Conservation (phyloP, 352 stramenopile species). For the Phytopythium delawarense region DNA sequence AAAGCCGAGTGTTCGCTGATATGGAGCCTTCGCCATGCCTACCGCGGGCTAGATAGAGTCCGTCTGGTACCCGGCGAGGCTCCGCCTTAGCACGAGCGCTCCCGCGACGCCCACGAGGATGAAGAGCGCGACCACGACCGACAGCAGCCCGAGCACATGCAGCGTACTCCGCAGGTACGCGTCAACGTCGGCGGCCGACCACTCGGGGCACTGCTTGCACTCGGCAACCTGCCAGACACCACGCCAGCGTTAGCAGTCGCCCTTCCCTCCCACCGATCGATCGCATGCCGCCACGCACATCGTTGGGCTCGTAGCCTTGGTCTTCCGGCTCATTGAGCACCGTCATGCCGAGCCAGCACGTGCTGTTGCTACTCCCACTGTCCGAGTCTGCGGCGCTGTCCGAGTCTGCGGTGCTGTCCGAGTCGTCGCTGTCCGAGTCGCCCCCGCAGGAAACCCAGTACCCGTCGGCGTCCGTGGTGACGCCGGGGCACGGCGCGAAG, state of each 20-base stretch:
- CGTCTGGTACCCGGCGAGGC: constrained; percentile 77
- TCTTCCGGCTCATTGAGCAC: constrained; percentile 44
- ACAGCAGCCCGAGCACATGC: constrained; percentile 61
- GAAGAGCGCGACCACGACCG: constrained; percentile 68
- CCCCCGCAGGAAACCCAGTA: constrained; percentile 43
- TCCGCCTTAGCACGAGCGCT: constrained; percentile 67
- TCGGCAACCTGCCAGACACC: constrained; percentile 38
- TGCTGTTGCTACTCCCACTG: constrained; percentile 6
- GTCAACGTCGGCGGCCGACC: constrained; percentile 59
- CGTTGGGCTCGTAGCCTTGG: constrained; percentile 54
- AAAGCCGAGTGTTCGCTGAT: too few species aligned
- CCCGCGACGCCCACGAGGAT: constrained; percentile 66
- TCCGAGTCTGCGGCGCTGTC: not conserved
- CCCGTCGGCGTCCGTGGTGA: constrained; percentile 24
- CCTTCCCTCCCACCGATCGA: too few species aligned
- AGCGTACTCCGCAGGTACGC: constrained; percentile 62
- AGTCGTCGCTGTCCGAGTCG: constrained; percentile 4
- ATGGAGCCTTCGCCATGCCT: too few species aligned
- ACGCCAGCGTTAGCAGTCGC: not conserved
- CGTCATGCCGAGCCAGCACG: constrained; percentile 49
- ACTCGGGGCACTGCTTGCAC: constrained; percentile 78
- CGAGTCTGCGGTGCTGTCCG: not conserved
- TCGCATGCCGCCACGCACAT: constrained; percentile 34
- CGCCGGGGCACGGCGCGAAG: constrained; percentile 24
- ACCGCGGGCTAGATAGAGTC: constrained; percentile 58